A percentile compares a stretch with the other conserved stretches of the same genome.
Conservation (phyloP, 805 yeast species). For the Wickerhamiella hasegawae region DNA sequence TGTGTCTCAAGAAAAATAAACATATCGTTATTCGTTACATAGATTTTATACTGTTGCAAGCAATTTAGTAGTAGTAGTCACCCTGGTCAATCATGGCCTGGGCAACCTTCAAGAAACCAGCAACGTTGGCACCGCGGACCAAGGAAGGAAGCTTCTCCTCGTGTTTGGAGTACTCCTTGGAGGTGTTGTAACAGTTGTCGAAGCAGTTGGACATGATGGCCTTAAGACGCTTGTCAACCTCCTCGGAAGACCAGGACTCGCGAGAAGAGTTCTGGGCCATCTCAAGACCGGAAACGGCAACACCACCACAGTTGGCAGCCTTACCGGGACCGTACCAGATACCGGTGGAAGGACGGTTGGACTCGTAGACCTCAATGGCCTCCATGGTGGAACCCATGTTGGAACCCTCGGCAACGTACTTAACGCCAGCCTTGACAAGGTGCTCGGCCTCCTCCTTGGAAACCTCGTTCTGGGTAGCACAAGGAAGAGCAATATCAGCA, state of each 20-base stretch:
- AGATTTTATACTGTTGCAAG: background rate
- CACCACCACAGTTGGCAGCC: slow-evolving; percentile 99
- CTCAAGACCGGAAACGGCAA: slow-evolving; percentile 94
- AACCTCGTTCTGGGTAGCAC: slow-evolving; percentile 97
- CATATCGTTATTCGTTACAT: no score
- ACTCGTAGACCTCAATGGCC: slow-evolving; percentile 86
- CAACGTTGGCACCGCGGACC: slow-evolving; percentile 97
- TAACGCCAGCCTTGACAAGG: slow-evolving; percentile 79
- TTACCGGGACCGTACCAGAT: slow-evolving; percentile 99
- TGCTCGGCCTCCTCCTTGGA: slow-evolving; percentile 94
- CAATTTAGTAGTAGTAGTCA: slow-evolving; percentile 28
- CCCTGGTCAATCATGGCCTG: slow-evolving; percentile 98
- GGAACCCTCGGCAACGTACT: slow-evolving; percentile 96
- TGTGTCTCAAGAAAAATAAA: no score
- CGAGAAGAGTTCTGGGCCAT: slow-evolving; percentile 99
- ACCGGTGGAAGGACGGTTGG: slow-evolving; percentile 27
- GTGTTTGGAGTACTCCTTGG: slow-evolving; percentile 63
- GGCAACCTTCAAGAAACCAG: slow-evolving; percentile 97
- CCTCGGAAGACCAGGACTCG: slow-evolving; percentile 77
- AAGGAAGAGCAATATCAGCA: slow-evolving; percentile 92
- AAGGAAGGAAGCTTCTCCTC: slow-evolving; percentile 69
- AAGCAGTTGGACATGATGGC: slow-evolving; percentile 86
- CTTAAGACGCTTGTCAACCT: slow-evolving; percentile 83
- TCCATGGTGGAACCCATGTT: slow-evolving; percentile 98
- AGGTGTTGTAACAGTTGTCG: slow-evolving; percentile 81